These are phyloP conservation scores for Paramecium biaurelia DNA, from an alignment of 73 alveolate species.

Conservation along the genomic window DNA sequence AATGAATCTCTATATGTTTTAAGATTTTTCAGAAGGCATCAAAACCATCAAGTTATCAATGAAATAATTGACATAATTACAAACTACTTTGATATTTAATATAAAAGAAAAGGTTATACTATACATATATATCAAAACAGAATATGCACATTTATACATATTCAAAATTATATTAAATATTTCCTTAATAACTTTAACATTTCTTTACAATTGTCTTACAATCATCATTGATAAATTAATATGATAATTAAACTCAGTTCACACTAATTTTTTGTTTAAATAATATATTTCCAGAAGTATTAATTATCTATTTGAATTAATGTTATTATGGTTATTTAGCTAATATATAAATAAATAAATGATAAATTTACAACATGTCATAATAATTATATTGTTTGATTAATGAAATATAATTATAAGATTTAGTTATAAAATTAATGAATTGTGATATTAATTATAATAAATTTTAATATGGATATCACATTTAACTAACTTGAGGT, in stretches of 20 bases:
- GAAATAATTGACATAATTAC: not conserved
- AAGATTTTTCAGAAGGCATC: not conserved
- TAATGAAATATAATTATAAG: not conserved
- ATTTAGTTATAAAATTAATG: not conserved
- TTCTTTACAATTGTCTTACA: too few relatives aligned
- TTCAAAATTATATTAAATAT: too few relatives aligned
- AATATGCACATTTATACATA: too few relatives aligned
- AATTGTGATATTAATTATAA: not conserved
- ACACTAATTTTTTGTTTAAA: too few relatives aligned
- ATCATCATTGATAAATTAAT: too few relatives aligned
- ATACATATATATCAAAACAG: too few relatives aligned
- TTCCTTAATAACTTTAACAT: too few relatives aligned
- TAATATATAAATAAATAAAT: too few relatives aligned
- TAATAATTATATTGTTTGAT: not conserved
- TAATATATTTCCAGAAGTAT: not conserved
- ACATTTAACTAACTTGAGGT: conserved; percentile 14
- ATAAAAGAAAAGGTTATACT: too few relatives aligned
- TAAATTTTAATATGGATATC: conserved; percentile 23
- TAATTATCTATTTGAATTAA: not conserved
- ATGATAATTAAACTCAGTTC: too few relatives aligned
- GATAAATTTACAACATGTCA: too few relatives aligned
- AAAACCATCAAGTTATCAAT: not conserved
- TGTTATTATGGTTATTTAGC: not conserved
- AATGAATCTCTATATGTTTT: not conserved
- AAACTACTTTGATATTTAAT: not conserved